These are phyloP conservation scores for Solanum chmielewskii DNA, from an alignment of 257 asterid genomes.

Conservation along the genomic window DNA sequence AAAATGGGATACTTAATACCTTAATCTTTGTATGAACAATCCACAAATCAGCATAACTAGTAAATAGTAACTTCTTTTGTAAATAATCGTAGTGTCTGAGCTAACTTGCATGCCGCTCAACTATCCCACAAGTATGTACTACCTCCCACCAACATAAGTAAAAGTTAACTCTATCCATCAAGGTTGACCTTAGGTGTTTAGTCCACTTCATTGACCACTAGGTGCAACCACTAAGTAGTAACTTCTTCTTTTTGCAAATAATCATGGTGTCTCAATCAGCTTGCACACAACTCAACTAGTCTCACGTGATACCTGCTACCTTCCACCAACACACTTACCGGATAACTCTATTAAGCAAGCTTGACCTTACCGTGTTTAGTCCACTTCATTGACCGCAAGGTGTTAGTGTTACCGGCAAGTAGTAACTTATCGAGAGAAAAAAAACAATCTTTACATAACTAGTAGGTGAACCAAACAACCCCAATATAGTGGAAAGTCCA, in stretches of 20 bases:
- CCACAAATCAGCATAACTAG: not conserved
- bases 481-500: not conserved
- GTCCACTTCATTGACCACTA: not conserved
- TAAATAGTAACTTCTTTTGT: not conserved
- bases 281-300: not conserved
- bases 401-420: not conserved
- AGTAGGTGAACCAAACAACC: not conserved
- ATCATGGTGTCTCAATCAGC: not conserved
- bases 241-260: not conserved
- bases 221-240: not conserved
- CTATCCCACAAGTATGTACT: not conserved
- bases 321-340: not conserved
- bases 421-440: not conserved
- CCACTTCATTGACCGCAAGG: not conserved
- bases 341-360: not conserved
- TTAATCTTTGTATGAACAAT: not conserved
- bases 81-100: not conserved
- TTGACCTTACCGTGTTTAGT: not conserved
- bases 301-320: not conserved
- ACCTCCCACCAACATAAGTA: not conserved
- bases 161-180: not conserved
- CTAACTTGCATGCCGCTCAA: too few relatives aligned
- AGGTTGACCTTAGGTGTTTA: not conserved
- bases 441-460: not conserved
- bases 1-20: not conserved